These are phyloP conservation scores for Murraya koenigii DNA, from an alignment of 345 rosid genomes.

Conservation along the genomic window DNA sequence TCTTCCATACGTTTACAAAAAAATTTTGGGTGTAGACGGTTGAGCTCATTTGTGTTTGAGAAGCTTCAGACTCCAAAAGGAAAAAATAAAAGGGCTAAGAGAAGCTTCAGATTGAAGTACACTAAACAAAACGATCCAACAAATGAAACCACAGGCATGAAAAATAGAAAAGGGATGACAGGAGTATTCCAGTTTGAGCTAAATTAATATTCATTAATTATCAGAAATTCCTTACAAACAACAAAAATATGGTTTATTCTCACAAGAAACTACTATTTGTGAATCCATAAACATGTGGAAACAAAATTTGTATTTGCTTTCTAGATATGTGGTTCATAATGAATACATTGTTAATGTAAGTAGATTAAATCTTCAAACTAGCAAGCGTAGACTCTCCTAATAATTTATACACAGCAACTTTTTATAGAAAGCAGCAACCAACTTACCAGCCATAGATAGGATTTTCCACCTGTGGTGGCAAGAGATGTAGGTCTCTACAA, in stretches of 20 bases:
- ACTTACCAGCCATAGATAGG: slow-evolving; percentile 75
- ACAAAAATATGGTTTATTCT: not conserved
- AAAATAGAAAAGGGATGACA: not conserved
- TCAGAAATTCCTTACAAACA: not conserved
- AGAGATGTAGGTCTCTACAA: slow-evolving; percentile 75
- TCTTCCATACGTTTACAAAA: too few species aligned
- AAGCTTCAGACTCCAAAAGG: not conserved
- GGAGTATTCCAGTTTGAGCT: not conserved
- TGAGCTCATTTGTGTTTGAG: too few species aligned
- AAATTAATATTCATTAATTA: not conserved
- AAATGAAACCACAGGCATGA: not conserved
- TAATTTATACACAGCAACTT: slow-evolving; percentile 5
- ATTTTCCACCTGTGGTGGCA: slow-evolving; percentile 81
- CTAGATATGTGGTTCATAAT: not conserved
- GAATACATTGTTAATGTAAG: not conserved
- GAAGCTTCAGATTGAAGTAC: not conserved
- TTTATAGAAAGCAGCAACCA: not conserved
- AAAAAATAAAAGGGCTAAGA: not conserved
- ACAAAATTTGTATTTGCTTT: slow-evolving; percentile 17
- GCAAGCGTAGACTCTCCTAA: slow-evolving; percentile 15
- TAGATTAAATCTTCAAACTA: slow-evolving; percentile 7
- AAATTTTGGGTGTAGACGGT: too few species aligned
- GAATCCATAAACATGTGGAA: slow-evolving; percentile 2
- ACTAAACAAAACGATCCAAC: not conserved
- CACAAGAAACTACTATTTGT: slow-evolving; percentile 3